Conservation (phyloP, 139 green algal species). For the Tetradesmus obliquus region DNA sequence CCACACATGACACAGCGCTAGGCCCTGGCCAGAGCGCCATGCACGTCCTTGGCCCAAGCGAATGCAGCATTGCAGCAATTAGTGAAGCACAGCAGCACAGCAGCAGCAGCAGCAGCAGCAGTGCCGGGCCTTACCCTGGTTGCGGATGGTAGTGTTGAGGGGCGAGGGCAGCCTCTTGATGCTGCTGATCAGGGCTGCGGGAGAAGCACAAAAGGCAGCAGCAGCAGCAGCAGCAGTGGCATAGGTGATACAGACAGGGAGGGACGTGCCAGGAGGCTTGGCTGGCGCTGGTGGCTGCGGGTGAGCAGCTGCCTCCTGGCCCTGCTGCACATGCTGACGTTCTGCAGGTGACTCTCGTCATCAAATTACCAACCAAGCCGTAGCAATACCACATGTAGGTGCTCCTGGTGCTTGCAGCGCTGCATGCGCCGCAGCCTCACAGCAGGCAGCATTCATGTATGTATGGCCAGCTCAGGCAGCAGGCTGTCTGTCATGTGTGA, state of each 20-base stretch:
- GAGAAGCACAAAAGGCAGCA: not conserved
- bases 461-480: no score
- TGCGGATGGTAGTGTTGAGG: constrained; percentile 23
- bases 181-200: constrained; percentile 11
- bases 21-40: no score
- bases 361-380: no score
- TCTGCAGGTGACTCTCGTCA: constrained; percentile 63
- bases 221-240: not conserved
- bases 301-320: constrained; percentile 53
- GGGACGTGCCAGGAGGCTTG: constrained; percentile 47
- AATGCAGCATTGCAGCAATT: no score
- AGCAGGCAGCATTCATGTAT: no score
- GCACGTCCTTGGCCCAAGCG: no score
- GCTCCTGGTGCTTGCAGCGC: no score
- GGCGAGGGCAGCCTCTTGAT: not conserved
- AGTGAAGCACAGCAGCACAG: not conserved
- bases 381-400: no score
- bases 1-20: no score
- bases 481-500: no score
- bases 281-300: constrained; percentile 56
- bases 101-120: no score
- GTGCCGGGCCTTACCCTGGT: not conserved
- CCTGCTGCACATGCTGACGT: constrained; percentile 7
- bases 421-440: no score
- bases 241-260: constrained; percentile 16